A percentile compares a stretch with the other conserved stretches of the same genome.
Conservation (phyloP, 257 asterid genomes). For the Linderniella brevidens region DNA sequence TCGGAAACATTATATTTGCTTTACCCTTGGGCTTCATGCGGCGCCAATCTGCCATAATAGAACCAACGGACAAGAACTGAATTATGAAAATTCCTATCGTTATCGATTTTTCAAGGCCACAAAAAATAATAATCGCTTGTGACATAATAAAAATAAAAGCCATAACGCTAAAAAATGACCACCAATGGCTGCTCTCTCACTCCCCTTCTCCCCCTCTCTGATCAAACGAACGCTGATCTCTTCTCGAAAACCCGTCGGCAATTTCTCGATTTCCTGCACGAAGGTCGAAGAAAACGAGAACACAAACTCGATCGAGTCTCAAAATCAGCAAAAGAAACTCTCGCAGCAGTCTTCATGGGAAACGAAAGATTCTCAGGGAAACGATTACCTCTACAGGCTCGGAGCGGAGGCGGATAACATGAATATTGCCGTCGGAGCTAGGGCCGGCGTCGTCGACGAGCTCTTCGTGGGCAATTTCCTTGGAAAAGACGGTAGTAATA, state of each 20-base stretch:
- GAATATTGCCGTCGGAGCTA: slow-evolving; percentile 92
- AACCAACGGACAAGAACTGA: not conserved
- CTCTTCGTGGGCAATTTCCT: slow-evolving; percentile 88
- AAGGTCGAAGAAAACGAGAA: slow-evolving; percentile 18
- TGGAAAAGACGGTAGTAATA: slow-evolving; percentile 77
- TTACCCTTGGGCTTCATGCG: slow-evolving; percentile 6
- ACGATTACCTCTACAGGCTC: slow-evolving; percentile 75
- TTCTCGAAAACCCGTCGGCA: slow-evolving; percentile 13
- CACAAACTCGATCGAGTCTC: slow-evolving; percentile 13
- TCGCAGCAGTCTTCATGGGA: slow-evolving; percentile 95
- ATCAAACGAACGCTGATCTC: slow-evolving; percentile 14
- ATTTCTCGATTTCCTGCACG: slow-evolving; percentile 18
- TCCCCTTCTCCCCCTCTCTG: slow-evolving; percentile 25
- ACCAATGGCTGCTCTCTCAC: slow-evolving; percentile 17
- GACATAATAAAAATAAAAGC: not conserved
- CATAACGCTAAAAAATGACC: not conserved
- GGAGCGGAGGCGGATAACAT: slow-evolving; percentile 91
- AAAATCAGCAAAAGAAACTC: slow-evolving; percentile 21
- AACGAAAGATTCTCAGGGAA: slow-evolving; percentile 62
- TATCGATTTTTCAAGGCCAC: not conserved
- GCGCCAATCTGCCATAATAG: not conserved
- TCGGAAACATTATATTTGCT: too few relatives aligned
- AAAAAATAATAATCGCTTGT: not conserved
- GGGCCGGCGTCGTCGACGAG: slow-evolving; percentile 79
- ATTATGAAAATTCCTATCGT: not conserved